Evolutionary conservation across 331 rosid genomes (phyloP).

Genomic region (Quercus tomentella): DNA sequence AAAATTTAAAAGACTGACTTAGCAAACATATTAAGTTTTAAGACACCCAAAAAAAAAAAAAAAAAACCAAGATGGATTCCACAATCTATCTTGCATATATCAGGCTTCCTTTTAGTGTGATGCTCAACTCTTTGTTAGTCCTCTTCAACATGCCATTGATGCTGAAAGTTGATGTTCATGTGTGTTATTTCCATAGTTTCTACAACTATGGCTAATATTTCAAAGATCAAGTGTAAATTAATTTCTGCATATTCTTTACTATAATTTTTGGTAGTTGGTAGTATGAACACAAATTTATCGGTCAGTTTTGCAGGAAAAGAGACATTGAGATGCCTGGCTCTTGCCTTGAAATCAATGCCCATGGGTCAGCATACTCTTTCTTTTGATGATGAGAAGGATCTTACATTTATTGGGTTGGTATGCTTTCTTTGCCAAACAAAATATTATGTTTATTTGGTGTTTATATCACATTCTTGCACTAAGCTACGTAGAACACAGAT

Average conservation of each 20-base stretch:
- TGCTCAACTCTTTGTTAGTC: no score
- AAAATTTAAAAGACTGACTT: no score
- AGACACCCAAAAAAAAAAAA: no score
- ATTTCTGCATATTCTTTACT: neutral
- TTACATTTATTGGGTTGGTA: constrained; percentile 99
- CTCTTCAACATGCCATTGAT: no score
- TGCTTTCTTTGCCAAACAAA: constrained; percentile 60
- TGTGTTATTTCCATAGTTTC: neutral
- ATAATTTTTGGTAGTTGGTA: neutral
- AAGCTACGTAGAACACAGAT: neutral
- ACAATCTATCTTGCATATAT: no score
- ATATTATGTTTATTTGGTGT: constrained; percentile 17
- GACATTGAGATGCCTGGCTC: constrained; percentile 92
- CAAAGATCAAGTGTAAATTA: neutral
- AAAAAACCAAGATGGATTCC: no score
- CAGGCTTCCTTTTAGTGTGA: no score
- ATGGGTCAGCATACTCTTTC: constrained; percentile 52
- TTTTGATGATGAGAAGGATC: constrained; percentile 78
- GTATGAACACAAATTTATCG: constrained; percentile 24
- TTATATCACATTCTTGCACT: constrained; percentile 8
- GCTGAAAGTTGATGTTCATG: neutral
- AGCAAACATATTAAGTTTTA: no score
- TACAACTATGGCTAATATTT: neutral
- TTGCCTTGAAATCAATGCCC: constrained; percentile 91
- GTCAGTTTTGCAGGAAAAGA: constrained; percentile 96